These are phyloP conservation scores for Alternaria ventricosa DNA, from an alignment of 2,329 filamentous ascomycete genomes.

Conservation along the genomic window DNA sequence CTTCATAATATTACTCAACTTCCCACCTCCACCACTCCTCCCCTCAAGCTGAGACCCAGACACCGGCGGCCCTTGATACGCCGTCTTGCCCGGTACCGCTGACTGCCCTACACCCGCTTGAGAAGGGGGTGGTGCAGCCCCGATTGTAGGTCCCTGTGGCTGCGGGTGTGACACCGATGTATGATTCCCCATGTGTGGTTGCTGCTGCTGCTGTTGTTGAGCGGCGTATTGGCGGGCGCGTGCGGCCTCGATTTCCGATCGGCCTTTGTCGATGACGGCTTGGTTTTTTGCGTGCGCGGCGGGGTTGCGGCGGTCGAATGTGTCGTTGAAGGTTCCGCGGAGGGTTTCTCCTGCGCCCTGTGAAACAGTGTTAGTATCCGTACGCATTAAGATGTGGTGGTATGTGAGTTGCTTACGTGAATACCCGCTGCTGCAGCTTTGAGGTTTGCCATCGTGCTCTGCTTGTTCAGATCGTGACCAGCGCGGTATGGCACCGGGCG, in stretches of 20 bases:
- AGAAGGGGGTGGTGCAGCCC: not conserved
- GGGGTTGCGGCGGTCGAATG: slow-evolving; percentile 41
- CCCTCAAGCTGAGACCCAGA: slow-evolving; percentile 34
- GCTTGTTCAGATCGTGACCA: slow-evolving; percentile 33
- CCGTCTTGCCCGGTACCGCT: slow-evolving; percentile 14
- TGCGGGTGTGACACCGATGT: slow-evolving; percentile 1
- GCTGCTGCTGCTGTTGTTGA: not conserved
- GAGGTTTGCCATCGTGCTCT: slow-evolving; percentile 42
- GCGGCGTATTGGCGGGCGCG: slow-evolving; percentile 11
- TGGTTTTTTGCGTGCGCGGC: slow-evolving; percentile 42
- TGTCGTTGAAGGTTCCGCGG: slow-evolving; percentile 43
- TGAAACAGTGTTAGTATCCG: slow-evolving; percentile 3
- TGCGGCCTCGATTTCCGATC: slow-evolving; percentile 40
- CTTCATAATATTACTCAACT: slow-evolving; percentile 42
- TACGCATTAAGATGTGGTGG: not conserved
- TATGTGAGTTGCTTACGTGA: slow-evolving; percentile 33
- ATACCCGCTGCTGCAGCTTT: slow-evolving; percentile 46
- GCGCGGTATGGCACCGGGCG: slow-evolving; percentile 30
- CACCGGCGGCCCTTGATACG: slow-evolving; percentile 29
- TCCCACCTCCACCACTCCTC: slow-evolving; percentile 25
- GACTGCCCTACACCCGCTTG: not conserved
- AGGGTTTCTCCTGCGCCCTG: slow-evolving; percentile 47
- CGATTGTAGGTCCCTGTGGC: not conserved
- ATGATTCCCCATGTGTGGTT: slow-evolving; percentile 14
- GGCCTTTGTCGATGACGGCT: slow-evolving; percentile 39